These are phyloP conservation scores for Ascochyta koolunga DNA, from an alignment of 2,329 filamentous ascomycete species.

Conservation along the genomic window DNA sequence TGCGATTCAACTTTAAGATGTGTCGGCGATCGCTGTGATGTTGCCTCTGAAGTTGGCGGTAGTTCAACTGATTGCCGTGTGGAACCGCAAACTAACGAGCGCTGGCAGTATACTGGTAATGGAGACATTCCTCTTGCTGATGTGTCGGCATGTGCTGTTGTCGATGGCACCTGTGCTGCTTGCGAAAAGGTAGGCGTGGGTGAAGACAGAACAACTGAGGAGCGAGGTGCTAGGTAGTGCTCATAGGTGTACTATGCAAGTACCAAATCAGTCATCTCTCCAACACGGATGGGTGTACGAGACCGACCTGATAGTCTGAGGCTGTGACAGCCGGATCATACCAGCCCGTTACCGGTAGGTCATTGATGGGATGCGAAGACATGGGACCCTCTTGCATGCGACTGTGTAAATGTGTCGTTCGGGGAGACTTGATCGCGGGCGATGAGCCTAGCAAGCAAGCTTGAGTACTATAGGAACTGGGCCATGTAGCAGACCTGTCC, in stretches of 20 bases:
- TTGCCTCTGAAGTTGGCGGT: constrained; percentile 10
- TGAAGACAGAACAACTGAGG: constrained; percentile 34
- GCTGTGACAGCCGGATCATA: constrained; percentile 38
- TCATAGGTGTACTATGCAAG: constrained; percentile 33
- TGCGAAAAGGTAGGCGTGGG: constrained; percentile 31
- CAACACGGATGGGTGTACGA: neutral
- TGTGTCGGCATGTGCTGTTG: constrained; percentile 26
- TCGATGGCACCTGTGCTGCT: constrained; percentile 27
- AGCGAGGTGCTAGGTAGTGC: constrained; percentile 42
- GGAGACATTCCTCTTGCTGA: constrained; percentile 39
- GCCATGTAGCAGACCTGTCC: constrained; percentile 35
- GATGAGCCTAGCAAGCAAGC: constrained; percentile 36
- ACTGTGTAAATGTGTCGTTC: constrained; percentile 38
- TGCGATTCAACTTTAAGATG: constrained; percentile 18
- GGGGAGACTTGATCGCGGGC: constrained; percentile 41
- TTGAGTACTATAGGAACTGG: constrained; percentile 33
- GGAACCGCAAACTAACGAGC: constrained; percentile 16
- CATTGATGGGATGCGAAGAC: constrained; percentile 32
- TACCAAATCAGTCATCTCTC: neutral
- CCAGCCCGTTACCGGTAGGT: constrained; percentile 37
- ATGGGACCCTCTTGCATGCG: constrained; percentile 36
- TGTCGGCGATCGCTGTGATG: constrained; percentile 17
- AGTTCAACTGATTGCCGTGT: constrained; percentile 3
- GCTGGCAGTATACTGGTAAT: constrained; percentile 36
- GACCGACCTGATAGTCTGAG: constrained; percentile 28